Evolutionary conservation across 805 yeast species (phyloP).

Genomic region (Candida sphagnicola): DNA sequence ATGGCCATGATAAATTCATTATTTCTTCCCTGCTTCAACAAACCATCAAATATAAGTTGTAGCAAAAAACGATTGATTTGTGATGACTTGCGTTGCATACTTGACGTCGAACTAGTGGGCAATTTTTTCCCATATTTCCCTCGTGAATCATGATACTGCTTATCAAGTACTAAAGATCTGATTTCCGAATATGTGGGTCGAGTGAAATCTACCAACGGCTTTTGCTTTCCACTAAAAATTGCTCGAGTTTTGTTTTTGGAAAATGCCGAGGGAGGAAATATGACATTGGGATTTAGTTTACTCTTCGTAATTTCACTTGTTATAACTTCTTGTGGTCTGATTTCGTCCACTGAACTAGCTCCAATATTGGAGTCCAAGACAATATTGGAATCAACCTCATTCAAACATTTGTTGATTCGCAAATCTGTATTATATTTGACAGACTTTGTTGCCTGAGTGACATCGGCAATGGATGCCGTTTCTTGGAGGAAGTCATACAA

Average conservation of each 20-base stretch:
- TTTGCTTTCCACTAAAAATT: conserved; percentile 20
- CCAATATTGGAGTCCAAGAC: conserved; percentile 6
- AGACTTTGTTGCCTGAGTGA: conserved; percentile 8
- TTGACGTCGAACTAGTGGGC: conserved; percentile 6
- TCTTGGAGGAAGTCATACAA: conserved; percentile 12
- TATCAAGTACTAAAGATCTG: conserved; percentile 11
- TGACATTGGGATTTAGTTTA: conserved; percentile 24
- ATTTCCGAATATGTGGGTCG: conserved; percentile 20
- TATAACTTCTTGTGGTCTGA: conserved; percentile 12
- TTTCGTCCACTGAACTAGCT: conserved; percentile 6
- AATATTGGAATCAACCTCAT: neutral
- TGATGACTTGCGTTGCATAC: conserved; percentile 1
- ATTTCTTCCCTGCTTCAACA: conserved; percentile 26
- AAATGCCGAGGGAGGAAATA: conserved; percentile 27
- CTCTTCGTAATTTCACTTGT: conserved; percentile 5
- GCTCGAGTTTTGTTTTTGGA: conserved; percentile 21
- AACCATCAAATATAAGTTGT: conserved; percentile 25
- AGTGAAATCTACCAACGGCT: conserved; percentile 29
- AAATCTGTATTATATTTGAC: conserved; percentile 13
- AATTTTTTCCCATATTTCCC: conserved; percentile 18
- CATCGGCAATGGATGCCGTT: conserved; percentile 5
- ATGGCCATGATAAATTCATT: conserved; percentile 25
- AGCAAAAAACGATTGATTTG: conserved; percentile 30
- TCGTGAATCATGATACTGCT: conserved; percentile 12
- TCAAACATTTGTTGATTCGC: conserved; percentile 6